These are phyloP conservation scores for Nakaseomyces glabratus DNA, from an alignment of 1,139 yeast genomes.

Conservation along the genomic window DNA sequence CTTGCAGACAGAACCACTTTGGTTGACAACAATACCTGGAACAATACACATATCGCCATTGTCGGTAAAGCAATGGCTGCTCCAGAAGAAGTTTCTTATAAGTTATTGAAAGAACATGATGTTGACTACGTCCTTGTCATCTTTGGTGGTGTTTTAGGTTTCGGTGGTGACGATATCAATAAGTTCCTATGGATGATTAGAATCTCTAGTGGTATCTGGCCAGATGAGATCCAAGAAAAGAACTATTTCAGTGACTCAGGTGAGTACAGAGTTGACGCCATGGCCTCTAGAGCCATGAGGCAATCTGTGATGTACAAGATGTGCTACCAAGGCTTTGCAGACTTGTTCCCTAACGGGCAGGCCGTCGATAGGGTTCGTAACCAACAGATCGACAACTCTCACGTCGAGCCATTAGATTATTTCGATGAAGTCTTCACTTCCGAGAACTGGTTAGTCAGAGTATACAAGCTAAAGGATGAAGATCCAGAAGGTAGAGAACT, in stretches of 20 bases:
- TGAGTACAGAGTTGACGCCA: constrained; percentile 77
- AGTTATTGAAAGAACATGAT: constrained; percentile 81
- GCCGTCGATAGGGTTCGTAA: constrained; percentile 82
- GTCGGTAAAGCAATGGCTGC: constrained; percentile 98
- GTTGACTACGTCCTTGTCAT: constrained; percentile 91
- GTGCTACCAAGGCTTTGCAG: constrained; percentile 83
- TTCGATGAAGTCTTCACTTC: constrained; percentile 93
- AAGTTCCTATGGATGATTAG: constrained; percentile 99
- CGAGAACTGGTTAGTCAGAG: constrained; percentile 94
- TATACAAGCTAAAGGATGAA: constrained; percentile 83
- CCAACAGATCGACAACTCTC: constrained; percentile 55
- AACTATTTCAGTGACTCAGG: constrained; percentile 77
- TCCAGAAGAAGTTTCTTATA: constrained; percentile 77
- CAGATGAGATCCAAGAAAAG: constrained; percentile 85
- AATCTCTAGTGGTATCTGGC: constrained; percentile 99
- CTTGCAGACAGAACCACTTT: constrained; percentile 99
- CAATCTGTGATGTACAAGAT: constrained; percentile 90
- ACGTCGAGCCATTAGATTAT: constrained; percentile 56
- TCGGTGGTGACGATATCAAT: constrained; percentile 93
- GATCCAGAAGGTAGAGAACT: constrained; percentile 82
- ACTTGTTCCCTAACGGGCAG: constrained; percentile 53
- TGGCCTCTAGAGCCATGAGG: constrained; percentile 77
- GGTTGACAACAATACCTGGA: constrained; percentile 99
- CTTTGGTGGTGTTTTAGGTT: constrained; percentile 91
- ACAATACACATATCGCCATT: constrained; percentile 98